Base-by-base conservation (phyloP, 495 filamentous ascomycete species). In the Lasiosphaeriaceae sp. region DNA sequence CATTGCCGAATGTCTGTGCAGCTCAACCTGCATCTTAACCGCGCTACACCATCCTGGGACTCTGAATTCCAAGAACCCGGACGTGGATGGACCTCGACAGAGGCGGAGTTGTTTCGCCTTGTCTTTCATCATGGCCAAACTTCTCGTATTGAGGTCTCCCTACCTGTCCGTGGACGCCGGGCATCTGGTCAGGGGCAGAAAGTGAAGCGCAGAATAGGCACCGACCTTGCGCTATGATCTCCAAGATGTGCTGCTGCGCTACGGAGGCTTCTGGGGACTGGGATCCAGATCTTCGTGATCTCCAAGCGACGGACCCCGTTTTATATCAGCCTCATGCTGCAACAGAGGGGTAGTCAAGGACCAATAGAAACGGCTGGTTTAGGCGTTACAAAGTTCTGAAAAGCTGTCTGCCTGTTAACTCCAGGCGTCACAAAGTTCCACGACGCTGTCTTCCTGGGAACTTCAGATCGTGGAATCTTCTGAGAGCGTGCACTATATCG, bases 281-380 rank as follows among this genome's bases (percentile, higher is more conserved):
- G 29, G 29, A 31, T 24, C 26, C 26, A 31, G 52, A 50, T 59
- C 52, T 34, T 21, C 51, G 47, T 35, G 57, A 50, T 55, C 26
- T 20, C 19, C 50, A 21, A n/a, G 44, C 9, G 35, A 20, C 17
- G 35, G 41, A 48, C 26, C 48, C 34, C 19, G 19, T 49, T 50
- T 49, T 22, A 49, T 21, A 17, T 34, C 23, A 34, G 17, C 22
- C 9, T n/a, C 22, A 34, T 34, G 47, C 31, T 19, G 48, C 5
- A 37, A 47, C 45, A 47, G 20, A 8, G 16, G 20, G 23, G 12
- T 22, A 47, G 16, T 16, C 45, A 47, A 22, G 23, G 11, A 22
- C 19, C 19, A 20, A 35, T 31, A 34, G 16, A 14, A 11, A 24
- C 47, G 26, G 48, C 8, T 16, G 29, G 50, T 11, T 47, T 0